phyloP scores from a whole-genome alignment of 2,329 filamentous ascomycete genomes.

The Trichophyton simii region DNA sequence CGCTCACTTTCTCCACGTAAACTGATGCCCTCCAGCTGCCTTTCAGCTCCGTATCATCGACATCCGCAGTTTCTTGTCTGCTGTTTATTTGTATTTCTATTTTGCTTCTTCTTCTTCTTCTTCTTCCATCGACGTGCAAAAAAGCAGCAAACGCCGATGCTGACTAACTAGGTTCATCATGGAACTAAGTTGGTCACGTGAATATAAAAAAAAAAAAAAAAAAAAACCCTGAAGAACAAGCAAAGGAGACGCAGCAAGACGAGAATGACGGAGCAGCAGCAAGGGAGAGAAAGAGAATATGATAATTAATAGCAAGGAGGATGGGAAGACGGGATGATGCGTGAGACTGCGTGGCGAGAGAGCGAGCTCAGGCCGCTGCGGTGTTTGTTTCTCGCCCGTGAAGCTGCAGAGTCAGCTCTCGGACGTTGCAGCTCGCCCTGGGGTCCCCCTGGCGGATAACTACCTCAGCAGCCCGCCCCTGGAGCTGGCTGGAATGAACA shows the following conservation, averaged over 20 bases:
- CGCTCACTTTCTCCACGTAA: too few species aligned
- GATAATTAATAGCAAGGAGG: not conserved
- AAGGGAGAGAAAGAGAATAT: too few species aligned
- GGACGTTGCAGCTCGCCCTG: not conserved
- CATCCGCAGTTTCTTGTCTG: not conserved
- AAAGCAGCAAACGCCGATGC: not conserved
- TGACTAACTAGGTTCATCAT: not conserved
- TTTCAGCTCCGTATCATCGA: not conserved
- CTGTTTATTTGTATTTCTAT: not conserved
- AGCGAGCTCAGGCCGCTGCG: not conserved
- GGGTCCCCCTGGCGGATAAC: not conserved
- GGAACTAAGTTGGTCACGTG: not conserved
- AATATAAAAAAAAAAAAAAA: not conserved
- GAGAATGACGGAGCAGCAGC: not conserved
- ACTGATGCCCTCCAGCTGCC: not conserved
- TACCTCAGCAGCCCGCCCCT: not conserved
- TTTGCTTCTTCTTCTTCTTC: not conserved
- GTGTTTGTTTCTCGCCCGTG: not conserved
- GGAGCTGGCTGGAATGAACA: not conserved
- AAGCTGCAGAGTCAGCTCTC: not conserved
- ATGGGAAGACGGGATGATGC: not conserved
- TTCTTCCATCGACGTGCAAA: not conserved
- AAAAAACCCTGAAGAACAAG: not conserved
- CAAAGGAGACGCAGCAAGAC: not conserved
- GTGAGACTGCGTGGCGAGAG: not conserved